Evolutionary conservation across 2,329 filamentous ascomycete species (phyloP).

Genomic region (Claviceps pazoutovae): DNA sequence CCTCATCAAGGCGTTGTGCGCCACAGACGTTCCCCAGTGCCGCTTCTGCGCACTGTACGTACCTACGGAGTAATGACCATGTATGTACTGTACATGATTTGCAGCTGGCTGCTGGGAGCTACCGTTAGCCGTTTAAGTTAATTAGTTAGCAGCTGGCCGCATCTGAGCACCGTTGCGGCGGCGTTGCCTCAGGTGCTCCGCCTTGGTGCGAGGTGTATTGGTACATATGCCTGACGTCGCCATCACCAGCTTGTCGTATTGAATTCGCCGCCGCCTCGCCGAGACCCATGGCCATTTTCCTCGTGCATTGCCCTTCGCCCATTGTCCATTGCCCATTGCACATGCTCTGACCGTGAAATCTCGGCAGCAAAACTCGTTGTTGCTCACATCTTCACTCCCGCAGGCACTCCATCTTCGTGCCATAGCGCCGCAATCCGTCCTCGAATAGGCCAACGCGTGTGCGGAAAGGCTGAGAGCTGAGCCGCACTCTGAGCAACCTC

Average conservation of each 20-base stretch:
- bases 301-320: not conserved
- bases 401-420: slow-evolving; percentile 2
- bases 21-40: too few species aligned
- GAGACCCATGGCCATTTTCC: not conserved
- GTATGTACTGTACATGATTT: too few species aligned
- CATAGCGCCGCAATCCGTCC: slow-evolving; percentile 3
- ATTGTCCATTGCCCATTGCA: not conserved
- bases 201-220: too few species aligned
- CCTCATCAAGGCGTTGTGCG: too few species aligned
- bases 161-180: too few species aligned
- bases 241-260: slow-evolving; percentile 1
- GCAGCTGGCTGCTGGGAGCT: too few species aligned
- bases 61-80: too few species aligned
- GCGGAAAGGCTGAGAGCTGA: slow-evolving; percentile 3
- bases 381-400: not conserved
- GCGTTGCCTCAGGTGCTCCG: too few species aligned
- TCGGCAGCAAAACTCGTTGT: not conserved
- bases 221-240: not conserved
- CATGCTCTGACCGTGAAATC: not conserved
- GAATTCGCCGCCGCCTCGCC: not conserved
- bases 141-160: too few species aligned
- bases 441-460: slow-evolving; percentile 2
- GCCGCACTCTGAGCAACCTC: not conserved
- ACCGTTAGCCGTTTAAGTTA: too few species aligned
- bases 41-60: too few species aligned